A percentile compares a stretch with the other conserved stretches of the same genome.
These are phyloP conservation scores for Exophiala mesophila DNA, from an alignment of 2,329 filamentous ascomycete genomes.

Conservation along the genomic window DNA sequence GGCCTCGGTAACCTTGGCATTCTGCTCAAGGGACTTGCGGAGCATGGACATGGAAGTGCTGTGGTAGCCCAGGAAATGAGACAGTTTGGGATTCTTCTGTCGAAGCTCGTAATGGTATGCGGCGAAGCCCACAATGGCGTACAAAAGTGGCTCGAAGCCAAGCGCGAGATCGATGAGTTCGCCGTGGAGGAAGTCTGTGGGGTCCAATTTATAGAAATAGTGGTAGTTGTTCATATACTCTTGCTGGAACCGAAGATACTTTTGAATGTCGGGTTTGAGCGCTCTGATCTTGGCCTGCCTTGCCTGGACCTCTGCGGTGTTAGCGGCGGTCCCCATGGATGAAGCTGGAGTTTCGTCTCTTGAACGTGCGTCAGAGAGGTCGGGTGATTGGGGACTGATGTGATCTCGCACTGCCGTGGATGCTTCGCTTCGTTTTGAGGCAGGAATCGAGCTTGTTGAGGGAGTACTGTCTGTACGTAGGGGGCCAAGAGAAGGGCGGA, in stretches of 20 bases:
- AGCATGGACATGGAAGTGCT: conserved; percentile 79
- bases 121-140: conserved; percentile 81
- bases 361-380: conserved; percentile 37
- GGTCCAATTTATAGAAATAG: conserved; percentile 71
- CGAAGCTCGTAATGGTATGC: conserved; percentile 77
- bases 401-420: conserved; percentile 30
- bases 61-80: conserved; percentile 83
- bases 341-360: conserved; percentile 31
- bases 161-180: conserved; percentile 68
- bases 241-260: conserved; percentile 72
- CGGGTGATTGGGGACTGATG: conserved; percentile 46
- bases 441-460: conserved; percentile 28
- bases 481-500: conserved; percentile 7
- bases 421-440: conserved; percentile 27
- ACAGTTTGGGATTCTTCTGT: conserved; percentile 66
- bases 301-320: conserved; percentile 20
- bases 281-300: conserved; percentile 32
- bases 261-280: conserved; percentile 65
- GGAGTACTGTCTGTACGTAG: conserved; percentile 21
- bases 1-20: conserved; percentile 64
- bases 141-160: conserved; percentile 73
- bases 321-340: conserved; percentile 19
- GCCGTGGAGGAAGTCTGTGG: conserved; percentile 66
- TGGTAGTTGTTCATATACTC: conserved; percentile 75
- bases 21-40: conserved; percentile 63